These are phyloP conservation scores for Malus sieversii DNA, from an alignment of 306 rosid genomes.

Conservation along the genomic window DNA sequence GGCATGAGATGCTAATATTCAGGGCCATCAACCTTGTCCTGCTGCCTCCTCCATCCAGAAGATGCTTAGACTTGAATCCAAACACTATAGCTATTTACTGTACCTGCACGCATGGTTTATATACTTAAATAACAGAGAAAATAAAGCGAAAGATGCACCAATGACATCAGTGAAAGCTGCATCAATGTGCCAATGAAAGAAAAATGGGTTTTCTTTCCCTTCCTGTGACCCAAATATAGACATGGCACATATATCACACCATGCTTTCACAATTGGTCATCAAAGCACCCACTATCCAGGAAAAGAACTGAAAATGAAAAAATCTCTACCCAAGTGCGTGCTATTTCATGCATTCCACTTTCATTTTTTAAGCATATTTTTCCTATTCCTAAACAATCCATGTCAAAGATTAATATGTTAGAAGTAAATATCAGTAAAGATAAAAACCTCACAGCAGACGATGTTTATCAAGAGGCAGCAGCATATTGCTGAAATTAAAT, in stretches of 20 bases:
- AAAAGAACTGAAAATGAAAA: neutral
- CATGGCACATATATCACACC: neutral
- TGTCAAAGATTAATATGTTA: conserved; percentile 9
- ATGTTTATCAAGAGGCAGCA: conserved; percentile 24
- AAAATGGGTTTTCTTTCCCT: no score
- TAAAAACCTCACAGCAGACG: conserved; percentile 38
- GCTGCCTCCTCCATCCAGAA: conserved; percentile 11
- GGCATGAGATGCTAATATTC: conserved; percentile 3
- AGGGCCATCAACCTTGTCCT: conserved; percentile 9
- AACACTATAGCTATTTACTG: neutral
- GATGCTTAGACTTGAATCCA: conserved; percentile 6
- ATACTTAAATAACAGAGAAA: neutral
- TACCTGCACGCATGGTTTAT: neutral
- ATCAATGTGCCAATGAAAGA: no score
- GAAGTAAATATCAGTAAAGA: conserved; percentile 14
- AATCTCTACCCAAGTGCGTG: no score
- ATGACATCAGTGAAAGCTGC: neutral
- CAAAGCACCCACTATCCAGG: neutral
- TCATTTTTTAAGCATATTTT: neutral
- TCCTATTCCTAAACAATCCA: neutral
- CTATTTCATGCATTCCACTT: no score
- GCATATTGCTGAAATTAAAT: conserved; percentile 15
- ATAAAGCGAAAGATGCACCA: neutral
- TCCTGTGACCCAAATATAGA: no score
- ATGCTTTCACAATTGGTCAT: neutral